Evolutionary conservation across 768 basidiomycete genomes (phyloP).

Genomic region (Chalciporus pseudorubinellus): DNA sequence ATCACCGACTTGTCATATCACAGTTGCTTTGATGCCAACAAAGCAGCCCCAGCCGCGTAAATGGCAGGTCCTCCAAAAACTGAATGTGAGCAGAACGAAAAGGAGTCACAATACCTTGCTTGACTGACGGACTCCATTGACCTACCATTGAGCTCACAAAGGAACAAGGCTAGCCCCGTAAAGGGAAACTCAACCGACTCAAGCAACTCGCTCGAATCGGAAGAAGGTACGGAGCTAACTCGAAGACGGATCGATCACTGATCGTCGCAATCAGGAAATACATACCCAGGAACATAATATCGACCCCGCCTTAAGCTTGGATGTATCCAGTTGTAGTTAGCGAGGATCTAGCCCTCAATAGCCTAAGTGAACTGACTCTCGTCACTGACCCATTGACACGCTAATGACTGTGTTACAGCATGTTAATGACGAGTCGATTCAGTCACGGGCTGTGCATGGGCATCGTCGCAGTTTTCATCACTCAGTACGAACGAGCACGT

Average conservation of each 20-base stretch:
- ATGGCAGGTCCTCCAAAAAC: not conserved
- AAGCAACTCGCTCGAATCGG: not conserved
- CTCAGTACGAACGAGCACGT: no score
- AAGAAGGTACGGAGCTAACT: not conserved
- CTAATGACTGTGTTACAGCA: no score
- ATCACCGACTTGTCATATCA: conserved; percentile 12
- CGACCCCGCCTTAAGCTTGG: no score
- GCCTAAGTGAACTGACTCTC: no score
- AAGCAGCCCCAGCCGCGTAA: not conserved
- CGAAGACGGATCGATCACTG: not conserved
- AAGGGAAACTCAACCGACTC: conserved; percentile 1
- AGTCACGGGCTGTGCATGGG: no score
- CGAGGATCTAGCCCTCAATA: no score
- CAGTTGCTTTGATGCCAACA: conserved; percentile 12
- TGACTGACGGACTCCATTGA: not conserved
- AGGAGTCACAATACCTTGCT: not conserved
- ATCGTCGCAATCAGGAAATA: no score
- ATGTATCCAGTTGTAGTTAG: no score
- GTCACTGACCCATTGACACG: no score
- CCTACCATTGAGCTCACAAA: not conserved
- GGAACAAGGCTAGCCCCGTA: conserved; percentile 17
- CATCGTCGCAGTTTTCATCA: no score
- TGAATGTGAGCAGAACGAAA: not conserved
- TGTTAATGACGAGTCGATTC: no score
- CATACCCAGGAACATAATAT: no score